These are phyloP conservation scores for Paramecium octaurelia DNA, from an alignment of 73 alveolate genomes.

Conservation along the genomic window DNA sequence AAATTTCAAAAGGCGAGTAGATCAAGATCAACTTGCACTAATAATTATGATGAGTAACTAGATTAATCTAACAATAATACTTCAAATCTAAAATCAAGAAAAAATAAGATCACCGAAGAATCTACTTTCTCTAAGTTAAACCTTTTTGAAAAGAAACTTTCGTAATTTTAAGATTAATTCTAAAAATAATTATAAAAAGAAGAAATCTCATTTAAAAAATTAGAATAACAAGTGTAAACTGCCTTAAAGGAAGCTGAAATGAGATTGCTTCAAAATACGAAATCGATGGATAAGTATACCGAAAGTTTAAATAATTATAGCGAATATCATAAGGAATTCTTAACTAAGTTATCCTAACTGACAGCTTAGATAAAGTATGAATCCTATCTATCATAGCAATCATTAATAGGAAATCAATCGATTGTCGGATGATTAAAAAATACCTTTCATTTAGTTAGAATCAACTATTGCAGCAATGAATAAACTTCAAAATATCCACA, in stretches of 20 bases:
- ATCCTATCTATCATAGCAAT: background rate
- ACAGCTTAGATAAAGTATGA: background rate
- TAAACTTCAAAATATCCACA: background rate
- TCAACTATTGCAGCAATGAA: background rate
- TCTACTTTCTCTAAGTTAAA: background rate
- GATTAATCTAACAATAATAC: background rate
- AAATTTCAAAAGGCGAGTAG: background rate
- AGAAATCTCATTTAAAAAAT: background rate
- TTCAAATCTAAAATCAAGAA: background rate
- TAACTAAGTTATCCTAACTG: background rate
- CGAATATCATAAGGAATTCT: background rate
- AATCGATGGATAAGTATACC: background rate
- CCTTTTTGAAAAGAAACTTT: background rate
- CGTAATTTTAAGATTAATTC: background rate
- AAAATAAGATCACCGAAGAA: background rate
- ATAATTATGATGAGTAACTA: background rate
- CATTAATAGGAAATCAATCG: background rate
- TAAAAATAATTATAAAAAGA: background rate
- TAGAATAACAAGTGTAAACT: background rate
- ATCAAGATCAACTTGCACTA: conserved; percentile 22
- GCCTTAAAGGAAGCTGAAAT: background rate
- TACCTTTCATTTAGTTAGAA: background rate
- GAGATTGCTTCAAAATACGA: background rate
- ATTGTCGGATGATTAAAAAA: background rate
- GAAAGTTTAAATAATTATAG: background rate